phyloP scores from a whole-genome alignment of 2,329 filamentous ascomycete genomes.

The Cercospora berteroae region DNA sequence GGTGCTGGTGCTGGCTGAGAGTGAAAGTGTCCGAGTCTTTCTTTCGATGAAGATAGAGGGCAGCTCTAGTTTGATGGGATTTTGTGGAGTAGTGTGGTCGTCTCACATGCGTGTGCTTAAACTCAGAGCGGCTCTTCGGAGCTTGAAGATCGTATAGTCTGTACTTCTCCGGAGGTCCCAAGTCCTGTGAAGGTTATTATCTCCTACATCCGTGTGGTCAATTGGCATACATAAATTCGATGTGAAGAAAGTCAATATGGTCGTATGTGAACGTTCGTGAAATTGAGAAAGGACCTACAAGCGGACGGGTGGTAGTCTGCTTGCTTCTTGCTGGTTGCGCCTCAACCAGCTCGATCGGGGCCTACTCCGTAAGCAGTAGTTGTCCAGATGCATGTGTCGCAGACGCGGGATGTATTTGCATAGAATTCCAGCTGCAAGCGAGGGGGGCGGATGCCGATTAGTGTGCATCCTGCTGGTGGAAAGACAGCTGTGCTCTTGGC shows the following conservation, averaged over 20 bases:
- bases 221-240: background rate
- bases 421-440: background rate
- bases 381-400: background rate
- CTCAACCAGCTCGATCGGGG: background rate
- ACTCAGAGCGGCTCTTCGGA: background rate
- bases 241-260: too few species aligned
- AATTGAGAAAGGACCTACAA: too few species aligned
- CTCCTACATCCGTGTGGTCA: background rate
- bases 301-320: too few species aligned
- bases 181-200: too few species aligned
- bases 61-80: slow-evolving; percentile 1
- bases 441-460: background rate
- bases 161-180: background rate
- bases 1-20: background rate
- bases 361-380: background rate
- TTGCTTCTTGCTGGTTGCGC: background rate
- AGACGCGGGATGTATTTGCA: background rate
- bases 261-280: too few species aligned
- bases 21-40: slow-evolving; percentile 4
- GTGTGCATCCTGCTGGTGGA: background rate
- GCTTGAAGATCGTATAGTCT: background rate
- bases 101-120: slow-evolving; percentile 1
- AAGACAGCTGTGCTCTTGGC: background rate
- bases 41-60: slow-evolving; percentile 10
- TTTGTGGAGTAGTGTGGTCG: background rate